Percentiles rank a stretch among this genome's conserved stretches.
These are phyloP conservation scores for Daldinia caldariorum DNA, from an alignment of 495 filamentous ascomycete species.

Conservation along the genomic window DNA sequence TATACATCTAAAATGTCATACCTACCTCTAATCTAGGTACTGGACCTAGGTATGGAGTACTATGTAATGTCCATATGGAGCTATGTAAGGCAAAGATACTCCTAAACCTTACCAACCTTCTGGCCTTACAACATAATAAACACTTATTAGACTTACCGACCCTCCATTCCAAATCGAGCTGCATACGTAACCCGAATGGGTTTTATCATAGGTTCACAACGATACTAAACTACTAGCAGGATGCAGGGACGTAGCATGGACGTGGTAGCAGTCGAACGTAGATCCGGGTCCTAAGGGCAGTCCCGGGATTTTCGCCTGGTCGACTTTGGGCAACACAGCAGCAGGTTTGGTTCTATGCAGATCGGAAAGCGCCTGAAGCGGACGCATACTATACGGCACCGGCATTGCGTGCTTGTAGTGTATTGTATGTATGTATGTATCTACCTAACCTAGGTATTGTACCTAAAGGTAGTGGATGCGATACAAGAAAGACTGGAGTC, in stretches of 20 bases:
- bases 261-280: constrained; percentile 31
- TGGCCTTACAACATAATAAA: background rate
- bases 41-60: too few species aligned
- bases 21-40: too few species aligned
- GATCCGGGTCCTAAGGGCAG: constrained; percentile 27
- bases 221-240: background rate
- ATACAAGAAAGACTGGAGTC: background rate
- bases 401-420: background rate
- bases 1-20: constrained; percentile 21
- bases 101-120: background rate
- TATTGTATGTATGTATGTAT: too few species aligned
- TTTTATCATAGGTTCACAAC: background rate
- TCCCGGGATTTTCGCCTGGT: background rate
- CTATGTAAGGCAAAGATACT: constrained; percentile 7
- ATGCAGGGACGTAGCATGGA: constrained; percentile 38
- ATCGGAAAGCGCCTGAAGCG: constrained; percentile 44
- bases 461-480: too few species aligned
- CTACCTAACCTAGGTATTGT: too few species aligned
- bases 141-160: constrained; percentile 32
- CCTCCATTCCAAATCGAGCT: constrained; percentile 23
- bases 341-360: constrained; percentile 28
- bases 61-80: background rate
- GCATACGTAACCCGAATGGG: constrained; percentile 14
- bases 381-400: constrained; percentile 21
- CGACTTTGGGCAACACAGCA: constrained; percentile 7